These are phyloP conservation scores for Coemansia reversa DNA, from an alignment of 192 early-diverging fungal genomes.

Conservation along the genomic window DNA sequence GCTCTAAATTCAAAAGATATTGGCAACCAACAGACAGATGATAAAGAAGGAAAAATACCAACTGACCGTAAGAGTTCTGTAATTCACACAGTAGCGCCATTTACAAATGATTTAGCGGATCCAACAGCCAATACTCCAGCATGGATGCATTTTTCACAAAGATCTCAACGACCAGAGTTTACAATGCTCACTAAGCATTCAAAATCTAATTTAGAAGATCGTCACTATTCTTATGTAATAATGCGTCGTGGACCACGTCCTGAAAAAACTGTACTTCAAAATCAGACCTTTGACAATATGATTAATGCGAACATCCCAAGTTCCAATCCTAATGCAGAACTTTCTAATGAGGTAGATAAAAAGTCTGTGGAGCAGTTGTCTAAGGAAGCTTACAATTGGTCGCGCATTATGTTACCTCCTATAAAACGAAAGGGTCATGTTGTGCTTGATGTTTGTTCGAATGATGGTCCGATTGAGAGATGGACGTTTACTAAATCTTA, in stretches of 20 bases:
- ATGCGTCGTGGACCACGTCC: slow-evolving; percentile 65
- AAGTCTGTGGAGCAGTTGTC: slow-evolving; percentile 26
- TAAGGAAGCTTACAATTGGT: slow-evolving; percentile 60
- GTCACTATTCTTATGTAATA: slow-evolving; percentile 76
- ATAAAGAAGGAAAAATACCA: neutral
- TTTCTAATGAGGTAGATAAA: slow-evolving; percentile 10
- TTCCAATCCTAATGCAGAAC: slow-evolving; percentile 14
- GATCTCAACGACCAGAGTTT: slow-evolving; percentile 63
- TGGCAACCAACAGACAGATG: neutral
- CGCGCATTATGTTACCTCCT: slow-evolving; percentile 71
- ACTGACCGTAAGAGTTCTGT: neutral
- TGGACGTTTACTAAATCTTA: slow-evolving; percentile 69
- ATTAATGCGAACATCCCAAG: slow-evolving; percentile 3
- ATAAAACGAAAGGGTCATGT: slow-evolving; percentile 78
- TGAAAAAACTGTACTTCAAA: neutral
- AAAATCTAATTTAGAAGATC: slow-evolving; percentile 68
- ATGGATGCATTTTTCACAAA: slow-evolving; percentile 86
- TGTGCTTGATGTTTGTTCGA: slow-evolving; percentile 66
- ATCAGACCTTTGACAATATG: neutral
- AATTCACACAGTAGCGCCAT: slow-evolving; percentile 79
- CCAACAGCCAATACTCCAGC: slow-evolving; percentile 60
- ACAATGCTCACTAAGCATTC: slow-evolving; percentile 70
- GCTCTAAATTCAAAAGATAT: slow-evolving; percentile 20
- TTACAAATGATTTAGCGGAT: slow-evolving; percentile 72
- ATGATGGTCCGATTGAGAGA: slow-evolving; percentile 60